Percentiles rank a stretch among this genome's conserved stretches.
These are phyloP conservation scores for Fusarium sulawesiense DNA, from an alignment of 2,329 filamentous ascomycete species.

Conservation along the genomic window DNA sequence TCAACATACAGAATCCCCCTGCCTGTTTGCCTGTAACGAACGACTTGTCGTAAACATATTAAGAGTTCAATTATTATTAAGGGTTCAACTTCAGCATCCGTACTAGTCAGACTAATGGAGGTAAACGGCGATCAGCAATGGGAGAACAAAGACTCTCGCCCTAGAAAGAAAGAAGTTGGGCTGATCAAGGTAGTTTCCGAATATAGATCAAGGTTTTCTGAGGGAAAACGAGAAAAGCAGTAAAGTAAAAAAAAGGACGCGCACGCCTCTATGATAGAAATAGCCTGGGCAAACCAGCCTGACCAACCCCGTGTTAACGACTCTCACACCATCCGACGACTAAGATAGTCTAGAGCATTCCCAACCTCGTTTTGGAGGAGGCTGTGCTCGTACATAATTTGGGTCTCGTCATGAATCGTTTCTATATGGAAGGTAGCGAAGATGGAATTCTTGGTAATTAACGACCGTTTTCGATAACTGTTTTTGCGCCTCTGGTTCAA, in stretches of 20 bases:
- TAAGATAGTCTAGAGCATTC: conserved; percentile 7
- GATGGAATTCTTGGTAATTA: neutral
- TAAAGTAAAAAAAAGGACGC: conserved; percentile 29
- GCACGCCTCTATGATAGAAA: conserved; percentile 29
- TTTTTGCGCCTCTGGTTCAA: neutral
- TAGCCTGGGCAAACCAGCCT: neutral
- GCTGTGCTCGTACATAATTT: conserved; percentile 21
- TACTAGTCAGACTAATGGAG: neutral
- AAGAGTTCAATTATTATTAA: conserved; percentile 3
- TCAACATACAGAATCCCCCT: conserved; percentile 12
- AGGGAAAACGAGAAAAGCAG: neutral
- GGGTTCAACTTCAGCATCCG: conserved; percentile 1
- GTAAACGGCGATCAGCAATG: conserved; percentile 7
- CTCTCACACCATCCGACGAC: conserved; percentile 30
- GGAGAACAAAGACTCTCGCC: neutral
- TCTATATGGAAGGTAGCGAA: neutral
- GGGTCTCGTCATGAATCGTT: neutral
- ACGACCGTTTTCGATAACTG: neutral
- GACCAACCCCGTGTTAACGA: conserved; percentile 28
- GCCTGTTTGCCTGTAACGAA: conserved; percentile 16
- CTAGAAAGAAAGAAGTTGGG: neutral
- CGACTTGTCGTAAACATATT: conserved; percentile 7
- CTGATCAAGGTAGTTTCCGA: conserved; percentile 16
- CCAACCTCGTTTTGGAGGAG: conserved; percentile 34
- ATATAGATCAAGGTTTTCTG: conserved; percentile 26